Evolutionary conservation across 2,329 filamentous ascomycete species (phyloP).

Genomic region (Gremmenia infestans): DNA sequence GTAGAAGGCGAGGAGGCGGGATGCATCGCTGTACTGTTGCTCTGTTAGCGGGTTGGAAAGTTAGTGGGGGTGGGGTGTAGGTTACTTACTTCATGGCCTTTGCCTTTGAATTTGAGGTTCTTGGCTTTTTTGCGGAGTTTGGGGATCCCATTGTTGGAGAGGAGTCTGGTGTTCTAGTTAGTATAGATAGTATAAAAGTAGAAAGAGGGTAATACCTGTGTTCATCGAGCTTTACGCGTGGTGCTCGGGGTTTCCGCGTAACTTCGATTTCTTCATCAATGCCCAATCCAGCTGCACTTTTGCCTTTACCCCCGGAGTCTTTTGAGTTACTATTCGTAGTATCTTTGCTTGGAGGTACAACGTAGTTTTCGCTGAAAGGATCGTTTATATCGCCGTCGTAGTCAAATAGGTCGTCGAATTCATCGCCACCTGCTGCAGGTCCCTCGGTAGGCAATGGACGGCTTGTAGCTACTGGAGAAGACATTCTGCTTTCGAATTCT

Average conservation of each 20-base stretch:
- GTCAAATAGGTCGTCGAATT: constrained; percentile 64
- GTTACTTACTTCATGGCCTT: constrained; percentile 87
- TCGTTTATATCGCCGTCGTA: constrained; percentile 52
- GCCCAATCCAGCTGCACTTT: constrained; percentile 58
- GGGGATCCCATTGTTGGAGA: constrained; percentile 79
- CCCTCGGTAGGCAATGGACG: constrained; percentile 22
- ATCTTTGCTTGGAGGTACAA: constrained; percentile 16
- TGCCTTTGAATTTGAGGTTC: constrained; percentile 78
- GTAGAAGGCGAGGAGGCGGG: constrained; percentile 80
- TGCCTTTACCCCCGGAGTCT: constrained; percentile 29
- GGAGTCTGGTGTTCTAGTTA: constrained; percentile 51
- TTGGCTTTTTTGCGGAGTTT: constrained; percentile 69
- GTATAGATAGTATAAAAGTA: constrained; percentile 3
- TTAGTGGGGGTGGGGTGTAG: no score
- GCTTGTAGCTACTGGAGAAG: constrained; percentile 8
- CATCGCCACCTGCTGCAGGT: constrained; percentile 36
- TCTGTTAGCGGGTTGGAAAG: constrained; percentile 4
- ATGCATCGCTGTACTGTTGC: constrained; percentile 73
- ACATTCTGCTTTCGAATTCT: constrained; percentile 15
- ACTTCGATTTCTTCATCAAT: constrained; percentile 85
- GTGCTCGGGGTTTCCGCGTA: constrained; percentile 63
- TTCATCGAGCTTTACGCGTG: constrained; percentile 84
- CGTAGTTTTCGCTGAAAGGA: constrained; percentile 26
- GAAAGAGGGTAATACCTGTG: constrained; percentile 45
- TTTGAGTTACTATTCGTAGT: constrained; percentile 38